Base-by-base conservation (phyloP, 176 grass and related monocot species). In the Panicum miliaceum region DNA sequence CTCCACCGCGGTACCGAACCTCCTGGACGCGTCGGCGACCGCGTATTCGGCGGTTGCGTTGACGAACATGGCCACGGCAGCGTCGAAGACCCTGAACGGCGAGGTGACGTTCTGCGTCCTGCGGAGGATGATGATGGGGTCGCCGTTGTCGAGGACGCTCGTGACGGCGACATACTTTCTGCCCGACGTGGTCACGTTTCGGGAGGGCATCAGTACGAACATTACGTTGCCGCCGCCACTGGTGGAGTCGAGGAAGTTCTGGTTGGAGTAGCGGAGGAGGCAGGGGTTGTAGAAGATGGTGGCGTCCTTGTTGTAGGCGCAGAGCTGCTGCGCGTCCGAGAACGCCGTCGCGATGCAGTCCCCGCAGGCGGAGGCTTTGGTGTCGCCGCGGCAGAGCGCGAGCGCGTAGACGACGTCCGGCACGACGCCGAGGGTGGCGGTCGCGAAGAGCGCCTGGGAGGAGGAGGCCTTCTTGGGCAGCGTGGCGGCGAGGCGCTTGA, bases 331-430 rank as follows among this genome's bases (percentile, higher is more conserved):
- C 29, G 29, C 29, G 29, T 32, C 29, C 29, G 29, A 1, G 29
- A 32, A 32, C 29, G 29, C 29, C 29, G 29, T 32, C 29, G 29
- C 29, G 29, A 32, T 2, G 29, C 29, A 32, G 29, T 32, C 29
- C 29, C 29, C 46, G 87, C 90, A 92, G 40, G 59, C 25, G 3
- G 8, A 18, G 77, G 77, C 71, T 8, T 88, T 74, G 42, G 68
- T 40, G 38, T 89, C 90, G 1, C 86, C 86, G 69, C 90, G 90
- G 82, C 90, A 92, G 59, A 92, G 80, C 43, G 78, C 67, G 19
- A 86, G 85, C 26, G 42, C 87, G 29, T 64, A 92, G 56, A 86
- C 78, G 1, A 10, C 70, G 72, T 92, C 56, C 0, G 90, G 84
- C 62, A 68, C 14, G 20, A 38, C 11, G 57, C 87, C 91, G 27